Percentiles rank a stretch among this genome's conserved stretches.
Evolutionary conservation across 2,329 filamentous ascomycete genomes (phyloP).

Genomic region (Trichoderma breve): DNA sequence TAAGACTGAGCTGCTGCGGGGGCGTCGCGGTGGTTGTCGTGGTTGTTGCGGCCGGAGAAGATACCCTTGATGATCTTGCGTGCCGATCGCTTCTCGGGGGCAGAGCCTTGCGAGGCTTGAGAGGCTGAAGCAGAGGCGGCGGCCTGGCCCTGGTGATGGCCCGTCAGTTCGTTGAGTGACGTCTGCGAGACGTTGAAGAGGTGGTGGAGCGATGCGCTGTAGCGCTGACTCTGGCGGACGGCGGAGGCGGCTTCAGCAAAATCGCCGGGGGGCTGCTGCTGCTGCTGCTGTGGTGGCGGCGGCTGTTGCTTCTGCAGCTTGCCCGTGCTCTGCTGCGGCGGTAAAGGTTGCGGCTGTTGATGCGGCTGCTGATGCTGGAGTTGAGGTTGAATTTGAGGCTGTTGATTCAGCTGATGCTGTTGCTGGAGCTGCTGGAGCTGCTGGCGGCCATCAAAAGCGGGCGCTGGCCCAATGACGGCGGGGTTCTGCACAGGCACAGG

Average conservation of each 20-base stretch:
- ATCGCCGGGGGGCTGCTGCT: constrained; percentile 39
- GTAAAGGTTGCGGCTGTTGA: neutral
- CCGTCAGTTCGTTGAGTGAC: constrained; percentile 28
- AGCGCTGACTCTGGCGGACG: constrained; percentile 53
- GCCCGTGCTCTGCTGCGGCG: constrained; percentile 21
- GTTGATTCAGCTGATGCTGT: constrained; percentile 21
- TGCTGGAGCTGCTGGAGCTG: constrained; percentile 29
- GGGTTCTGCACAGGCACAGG: constrained; percentile 15
- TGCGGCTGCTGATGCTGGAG: constrained; percentile 29
- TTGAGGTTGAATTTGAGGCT: neutral
- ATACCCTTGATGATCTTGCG: constrained; percentile 56
- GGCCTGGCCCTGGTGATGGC: constrained; percentile 26
- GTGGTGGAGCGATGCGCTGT: constrained; percentile 37
- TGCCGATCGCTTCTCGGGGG: constrained; percentile 49
- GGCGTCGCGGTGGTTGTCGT: constrained; percentile 23
- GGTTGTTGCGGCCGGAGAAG: constrained; percentile 36
- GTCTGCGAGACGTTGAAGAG: constrained; percentile 32
- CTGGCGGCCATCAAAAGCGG: constrained; percentile 22
- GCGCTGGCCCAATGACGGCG: constrained; percentile 31
- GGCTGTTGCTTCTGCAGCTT: constrained; percentile 34
- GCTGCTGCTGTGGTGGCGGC: constrained; percentile 21
- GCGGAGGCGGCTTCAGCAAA: constrained; percentile 39
- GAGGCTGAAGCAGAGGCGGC: constrained; percentile 36
- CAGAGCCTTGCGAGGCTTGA: constrained; percentile 24
- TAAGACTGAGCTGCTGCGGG: constrained; percentile 38